These are phyloP conservation scores for Balansia obtecta DNA, from an alignment of 2,329 filamentous ascomycete genomes.

Conservation along the genomic window DNA sequence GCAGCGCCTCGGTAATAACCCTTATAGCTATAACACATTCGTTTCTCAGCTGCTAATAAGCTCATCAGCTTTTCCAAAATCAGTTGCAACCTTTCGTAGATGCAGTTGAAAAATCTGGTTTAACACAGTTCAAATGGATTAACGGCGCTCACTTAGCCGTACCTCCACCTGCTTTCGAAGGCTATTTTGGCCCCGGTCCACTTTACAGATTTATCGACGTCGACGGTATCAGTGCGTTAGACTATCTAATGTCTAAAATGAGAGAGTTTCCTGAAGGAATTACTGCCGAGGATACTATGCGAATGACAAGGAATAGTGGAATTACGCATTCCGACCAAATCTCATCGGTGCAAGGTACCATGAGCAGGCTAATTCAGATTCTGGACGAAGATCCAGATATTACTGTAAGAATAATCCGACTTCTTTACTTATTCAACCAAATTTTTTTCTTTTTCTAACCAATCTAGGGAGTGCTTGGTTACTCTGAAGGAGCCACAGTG, in stretches of 20 bases:
- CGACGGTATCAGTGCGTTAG: slow-evolving; percentile 2
- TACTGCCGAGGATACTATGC: neutral
- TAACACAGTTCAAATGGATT: slow-evolving; percentile 3
- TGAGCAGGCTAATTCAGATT: neutral
- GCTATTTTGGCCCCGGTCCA: slow-evolving; percentile 1
- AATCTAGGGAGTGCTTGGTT: slow-evolving; percentile 36
- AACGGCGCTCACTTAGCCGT: neutral
- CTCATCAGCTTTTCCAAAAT: neutral
- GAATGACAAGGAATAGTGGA: too few species aligned
- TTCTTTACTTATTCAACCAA: neutral
- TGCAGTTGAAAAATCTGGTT: neutral
- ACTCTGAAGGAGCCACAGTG: slow-evolving; percentile 44
- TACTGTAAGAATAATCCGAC: neutral
- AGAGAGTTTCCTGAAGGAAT: slow-evolving; percentile 1
- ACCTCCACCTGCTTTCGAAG: slow-evolving; percentile 1
- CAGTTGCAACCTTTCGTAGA: slow-evolving; percentile 2
- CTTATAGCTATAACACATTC: too few species aligned
- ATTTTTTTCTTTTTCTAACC: neutral
- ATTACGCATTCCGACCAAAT: too few species aligned
- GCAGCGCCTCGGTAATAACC: neutral
- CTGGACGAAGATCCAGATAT: slow-evolving; percentile 3
- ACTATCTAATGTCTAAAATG: neutral
- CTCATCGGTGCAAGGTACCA: neutral
- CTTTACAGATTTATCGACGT: slow-evolving; percentile 4
- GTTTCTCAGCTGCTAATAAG: neutral